Evolutionary conservation across 139 green algal species (phyloP), one percentile per base, ranked within the genome.

Genomic region (Chlorella sp.): DNA sequence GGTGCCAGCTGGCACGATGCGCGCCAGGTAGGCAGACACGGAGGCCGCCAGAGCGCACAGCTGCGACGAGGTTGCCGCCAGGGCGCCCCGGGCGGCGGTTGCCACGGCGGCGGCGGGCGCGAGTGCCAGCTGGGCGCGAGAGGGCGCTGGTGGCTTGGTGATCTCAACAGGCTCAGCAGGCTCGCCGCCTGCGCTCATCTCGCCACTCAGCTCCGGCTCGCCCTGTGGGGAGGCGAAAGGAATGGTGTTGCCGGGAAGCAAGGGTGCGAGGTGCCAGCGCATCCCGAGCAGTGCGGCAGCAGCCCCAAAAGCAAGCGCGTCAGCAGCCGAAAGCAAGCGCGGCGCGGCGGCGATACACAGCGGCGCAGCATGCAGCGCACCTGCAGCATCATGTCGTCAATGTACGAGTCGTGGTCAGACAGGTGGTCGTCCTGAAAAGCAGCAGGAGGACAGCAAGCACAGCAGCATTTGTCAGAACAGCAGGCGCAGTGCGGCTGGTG

Each of bases 371-470:
- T 54, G 8, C 46, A 54, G 46, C 46, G 46, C 8, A 60, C 51
- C 51, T 24, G 51, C 51, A 60, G 86, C 74, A 91, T 81, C 65
- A 91, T 75, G 65, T 88, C 83, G 3, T 76, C 58, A 26, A 90
- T 82, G 58, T 65, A 64, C 8, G 48, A 48, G 74, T 84, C 79
- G n/a, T 73, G 20, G 8, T 73, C 56, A 32, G 79, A 84, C 4
- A 76, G 62, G n/a, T 13, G 14, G 16, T 84, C 64, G 32, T 84
- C 64, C 79, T 84, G 79, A 19, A 13, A 44, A 54, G 70, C 38
- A 51, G 2, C 7, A 41, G 70, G 41, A 41, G 41, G 3, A 22
- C 41, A 34, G 13, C 7, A 34, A 24, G 70, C 9, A 41, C 2
- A 17, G 41, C 20, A 20, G 0, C 41, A 6, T 11, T 2, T 19